Conservation (phyloP, 257 asterid genomes). For the Coffea canephora region DNA sequence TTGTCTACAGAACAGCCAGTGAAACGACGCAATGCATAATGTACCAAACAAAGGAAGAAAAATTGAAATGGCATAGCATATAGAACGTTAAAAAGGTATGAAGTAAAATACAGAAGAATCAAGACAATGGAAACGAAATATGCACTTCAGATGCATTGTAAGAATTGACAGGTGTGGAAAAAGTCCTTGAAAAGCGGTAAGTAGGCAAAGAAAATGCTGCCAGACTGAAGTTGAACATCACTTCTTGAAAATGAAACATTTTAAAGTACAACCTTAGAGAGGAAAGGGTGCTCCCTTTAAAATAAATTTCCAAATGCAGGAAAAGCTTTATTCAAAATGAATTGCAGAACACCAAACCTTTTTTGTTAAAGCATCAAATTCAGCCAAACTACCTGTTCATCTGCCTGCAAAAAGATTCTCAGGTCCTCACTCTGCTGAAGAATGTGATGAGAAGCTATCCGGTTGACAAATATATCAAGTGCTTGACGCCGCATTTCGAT, state of each 20-base stretch:
- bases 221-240: background rate
- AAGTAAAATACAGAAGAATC: background rate
- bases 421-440: constrained; percentile 85
- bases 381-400: constrained; percentile 70
- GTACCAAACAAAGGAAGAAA: no score
- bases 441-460: constrained; percentile 83
- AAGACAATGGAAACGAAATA: background rate
- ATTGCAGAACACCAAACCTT: background rate
- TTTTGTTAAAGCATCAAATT: background rate
- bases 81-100: background rate
- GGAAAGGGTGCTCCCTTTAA: constrained; percentile 1
- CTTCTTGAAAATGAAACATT: background rate
- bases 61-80: background rate
- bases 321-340: background rate
- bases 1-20: constrained; percentile 52
- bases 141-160: background rate
- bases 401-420: constrained; percentile 87
- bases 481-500: constrained; percentile 99
- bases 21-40: background rate
- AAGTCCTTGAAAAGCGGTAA: background rate
- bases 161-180: background rate
- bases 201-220: background rate
- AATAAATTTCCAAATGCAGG: background rate
- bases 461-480: constrained; percentile 76
- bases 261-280: background rate